phyloP scores from a whole-genome alignment of 2,329 filamentous ascomycete genomes.

The Didymella exigua region DNA sequence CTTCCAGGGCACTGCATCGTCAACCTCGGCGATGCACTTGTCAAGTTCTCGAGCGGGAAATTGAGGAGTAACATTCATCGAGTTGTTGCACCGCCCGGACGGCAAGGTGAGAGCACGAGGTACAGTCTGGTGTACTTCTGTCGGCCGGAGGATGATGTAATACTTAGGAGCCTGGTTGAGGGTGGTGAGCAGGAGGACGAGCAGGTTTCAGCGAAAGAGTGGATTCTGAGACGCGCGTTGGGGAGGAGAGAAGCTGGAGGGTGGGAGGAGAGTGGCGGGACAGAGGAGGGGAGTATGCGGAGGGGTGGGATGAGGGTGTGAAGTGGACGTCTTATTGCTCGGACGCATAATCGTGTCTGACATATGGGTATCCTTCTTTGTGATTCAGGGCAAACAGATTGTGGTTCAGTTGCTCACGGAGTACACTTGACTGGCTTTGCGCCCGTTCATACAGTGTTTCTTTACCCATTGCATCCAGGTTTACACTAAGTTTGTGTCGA shows the following conservation, averaged over 20 bases:
- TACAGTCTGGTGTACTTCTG: slow-evolving; percentile 63
- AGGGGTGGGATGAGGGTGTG: slow-evolving; percentile 22
- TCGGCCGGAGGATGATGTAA: slow-evolving; percentile 50
- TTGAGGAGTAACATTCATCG: slow-evolving; percentile 55
- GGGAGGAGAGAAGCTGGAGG: slow-evolving; percentile 41
- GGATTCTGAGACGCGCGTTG: slow-evolving; percentile 51
- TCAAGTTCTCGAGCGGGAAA: slow-evolving; percentile 52
- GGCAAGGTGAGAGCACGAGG: slow-evolving; percentile 48
- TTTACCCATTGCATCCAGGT: no score
- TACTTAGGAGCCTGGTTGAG: slow-evolving; percentile 38
- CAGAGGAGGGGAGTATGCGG: slow-evolving; percentile 34
- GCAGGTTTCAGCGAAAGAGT: slow-evolving; percentile 50
- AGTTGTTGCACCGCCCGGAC: slow-evolving; percentile 56
- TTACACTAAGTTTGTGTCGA: no score
- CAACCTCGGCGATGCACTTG: slow-evolving; percentile 56
- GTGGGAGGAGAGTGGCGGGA: slow-evolving; percentile 43
- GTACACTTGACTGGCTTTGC: no score
- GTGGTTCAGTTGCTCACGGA: no score
- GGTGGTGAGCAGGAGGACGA: slow-evolving; percentile 29
- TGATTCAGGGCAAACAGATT: no score
- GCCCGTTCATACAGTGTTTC: no score
- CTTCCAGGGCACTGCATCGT: slow-evolving; percentile 55
- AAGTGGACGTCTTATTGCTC: background rate
- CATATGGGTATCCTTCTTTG: no score
- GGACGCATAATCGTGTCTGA: no score